Evolutionary conservation across 768 basidiomycete species (phyloP), one percentile per base, ranked within the genome.

Genomic region (Panaeolus papilionaceus): DNA sequence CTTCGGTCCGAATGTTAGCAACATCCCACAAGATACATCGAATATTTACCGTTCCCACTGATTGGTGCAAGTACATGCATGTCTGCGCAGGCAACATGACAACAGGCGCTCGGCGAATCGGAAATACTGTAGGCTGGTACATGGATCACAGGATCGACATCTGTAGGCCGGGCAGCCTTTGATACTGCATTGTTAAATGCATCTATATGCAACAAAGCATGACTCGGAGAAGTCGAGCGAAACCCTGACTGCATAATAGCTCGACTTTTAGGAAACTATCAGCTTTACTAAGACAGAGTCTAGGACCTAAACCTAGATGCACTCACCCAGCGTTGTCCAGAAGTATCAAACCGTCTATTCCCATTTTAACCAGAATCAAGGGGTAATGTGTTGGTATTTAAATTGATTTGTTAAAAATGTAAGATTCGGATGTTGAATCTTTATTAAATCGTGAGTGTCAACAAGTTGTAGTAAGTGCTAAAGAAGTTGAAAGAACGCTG

Each of bases 241-340:
- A 96, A 98, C 45, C 92, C 92, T 38, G 95, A 95, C 79, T 95
- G 93, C 70, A 96, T 93, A 71, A 98, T 92, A 28, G 95, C 89
- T 58, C 88, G 86, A 65, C 88, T 90, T 77, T 61, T 66, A 69
- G 66, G 61, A 38, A 65, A 65, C 67, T 47, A 70, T 76, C 28
- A 76, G 73, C 69, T 66, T 68, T 68, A 61, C 45, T 40, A 45
- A 70, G 44, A 73, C 16, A 49, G 12, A 45, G 44, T 54, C 14
- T 47, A 68, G 62, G 49, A 58, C 54, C 9, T 28, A 16, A 37
- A 33, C 14, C 38, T 28, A 39, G 63, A 62, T 33, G 67, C 61
- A 84, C 89, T 75, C 70, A 92, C 92, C 92, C 90, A 69, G 86
- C 81, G 70, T 83, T 84, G 79, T 94, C 93, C 66, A 94, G 81